Conservation (phyloP, 2,329 filamentous ascomycete species). For the Rosellinia necatrix region DNA sequence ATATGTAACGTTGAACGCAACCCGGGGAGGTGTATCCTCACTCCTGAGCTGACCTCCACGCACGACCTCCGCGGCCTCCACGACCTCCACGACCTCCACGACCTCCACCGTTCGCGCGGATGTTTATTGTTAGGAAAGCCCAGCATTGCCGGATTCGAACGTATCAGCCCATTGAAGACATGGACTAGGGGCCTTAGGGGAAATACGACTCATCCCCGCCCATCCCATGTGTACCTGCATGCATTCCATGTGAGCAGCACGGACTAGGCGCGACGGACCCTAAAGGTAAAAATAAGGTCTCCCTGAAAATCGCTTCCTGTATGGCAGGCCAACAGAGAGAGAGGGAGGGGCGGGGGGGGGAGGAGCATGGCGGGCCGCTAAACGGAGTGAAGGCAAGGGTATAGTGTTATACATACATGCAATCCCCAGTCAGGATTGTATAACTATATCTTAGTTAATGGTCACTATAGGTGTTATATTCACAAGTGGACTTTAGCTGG, state of each 20-base stretch:
- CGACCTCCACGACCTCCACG: constrained; percentile 8
- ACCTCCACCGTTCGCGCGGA: constrained; percentile 3
- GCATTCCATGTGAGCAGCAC: constrained; percentile 1
- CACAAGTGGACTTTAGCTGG: constrained; percentile 1
- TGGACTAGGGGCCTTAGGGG: constrained; percentile 7
- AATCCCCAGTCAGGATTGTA: constrained; percentile 18
- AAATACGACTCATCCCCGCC: constrained; percentile 7
- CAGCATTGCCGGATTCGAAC: constrained; percentile 2
- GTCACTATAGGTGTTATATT: neutral
- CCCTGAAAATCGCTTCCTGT: constrained; percentile 9
- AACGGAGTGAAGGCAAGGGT: constrained; percentile 16
- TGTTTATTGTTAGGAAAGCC: neutral
- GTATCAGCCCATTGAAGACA: constrained; percentile 7
- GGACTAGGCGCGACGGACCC: constrained; percentile 1
- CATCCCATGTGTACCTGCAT: constrained; percentile 26
- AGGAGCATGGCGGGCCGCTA: neutral
- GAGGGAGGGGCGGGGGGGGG: neutral
- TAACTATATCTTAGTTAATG: constrained; percentile 23
- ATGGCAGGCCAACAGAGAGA: no score
- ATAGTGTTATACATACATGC: constrained; percentile 1
- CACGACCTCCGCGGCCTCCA: no score
- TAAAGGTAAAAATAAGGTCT: neutral
- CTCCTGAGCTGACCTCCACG: constrained; percentile 4
- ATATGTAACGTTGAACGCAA: constrained; percentile 7
- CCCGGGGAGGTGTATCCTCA: constrained; percentile 14